Evolutionary conservation across 768 basidiomycete genomes (phyloP), one percentile per base, ranked within the genome.

Genomic region (Collybia sordida): DNA sequence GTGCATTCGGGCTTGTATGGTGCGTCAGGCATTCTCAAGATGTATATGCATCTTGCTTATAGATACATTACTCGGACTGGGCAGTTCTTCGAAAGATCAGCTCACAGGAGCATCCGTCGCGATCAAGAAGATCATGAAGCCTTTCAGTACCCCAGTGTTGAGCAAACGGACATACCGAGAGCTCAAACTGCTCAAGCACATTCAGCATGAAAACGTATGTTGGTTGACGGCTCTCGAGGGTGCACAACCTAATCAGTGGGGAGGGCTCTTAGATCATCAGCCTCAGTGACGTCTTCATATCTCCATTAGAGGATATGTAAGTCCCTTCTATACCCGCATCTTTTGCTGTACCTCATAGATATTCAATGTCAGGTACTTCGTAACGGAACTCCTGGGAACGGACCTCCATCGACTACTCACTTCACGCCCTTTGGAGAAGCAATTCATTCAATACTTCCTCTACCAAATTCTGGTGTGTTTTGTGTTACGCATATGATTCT

Each of bases 121-220:
- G 63, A 95, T 99, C 77, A 99, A 99, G 83, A 98, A 98, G 85
- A 99, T 98, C 77, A 98, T 98, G 96, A 99, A 99, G 70, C 97
- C 97, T 6, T 99, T 99, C 75, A 91, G 89, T 66, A 98, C 97
- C 5, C 95, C 97, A 17, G 97, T 99, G n/a, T 79, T 99, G 60
- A 88, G 87, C 70, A 98, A 98, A 73, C 80, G 97, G 56, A 99
- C 97, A 1, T 98, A 98, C 70, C 83, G 97, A 53, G 97, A 99
- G 72, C 81, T 99, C 61, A 99, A 99, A 72, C 80, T 99, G 36
- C 80, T 99, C 64, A 98, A 98, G 73, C 96, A 99, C 69, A 91
- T 99, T 60, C 90, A 96, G 63, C 96, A 98, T 69, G 96, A 98
- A 74, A 99, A 98, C 72, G 93, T 92, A 47, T 55, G 88, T 71